phyloP scores from a whole-genome alignment of 495 filamentous ascomycete genomes.

The Pyrenula aspistea region DNA sequence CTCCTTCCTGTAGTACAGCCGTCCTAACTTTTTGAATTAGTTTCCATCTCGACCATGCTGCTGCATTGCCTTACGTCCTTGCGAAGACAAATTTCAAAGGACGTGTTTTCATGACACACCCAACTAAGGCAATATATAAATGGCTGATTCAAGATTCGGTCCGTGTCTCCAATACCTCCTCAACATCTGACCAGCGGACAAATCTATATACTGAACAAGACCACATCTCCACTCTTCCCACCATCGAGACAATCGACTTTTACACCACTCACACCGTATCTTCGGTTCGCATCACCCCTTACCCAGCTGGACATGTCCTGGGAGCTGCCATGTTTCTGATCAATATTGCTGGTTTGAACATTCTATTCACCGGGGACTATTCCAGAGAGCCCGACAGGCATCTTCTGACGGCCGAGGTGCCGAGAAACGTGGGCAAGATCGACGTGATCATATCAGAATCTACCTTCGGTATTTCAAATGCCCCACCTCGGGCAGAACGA shows the following conservation, averaged over 20 bases:
- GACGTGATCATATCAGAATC: conserved; percentile 96
- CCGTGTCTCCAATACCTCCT: conserved; percentile 69
- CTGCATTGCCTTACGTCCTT: conserved; percentile 90
- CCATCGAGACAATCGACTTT: conserved; percentile 96
- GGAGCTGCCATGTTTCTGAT: conserved; percentile 98
- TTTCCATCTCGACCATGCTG: conserved; percentile 97
- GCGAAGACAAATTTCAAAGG: conserved; percentile 96
- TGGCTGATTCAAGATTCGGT: conserved; percentile 97
- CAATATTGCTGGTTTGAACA: conserved; percentile 89
- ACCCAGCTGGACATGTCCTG: conserved; percentile 90
- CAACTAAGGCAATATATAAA: conserved; percentile 98
- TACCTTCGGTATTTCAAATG: conserved; percentile 87
- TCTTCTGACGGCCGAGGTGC: conserved; percentile 82
- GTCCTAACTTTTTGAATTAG: conserved; percentile 29
- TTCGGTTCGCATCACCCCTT: conserved; percentile 90
- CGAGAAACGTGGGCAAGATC: conserved; percentile 62
- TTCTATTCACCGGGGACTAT: conserved; percentile 96
- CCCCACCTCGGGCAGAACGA: conserved; percentile 77
- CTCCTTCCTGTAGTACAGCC: background rate
- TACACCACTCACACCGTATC: conserved; percentile 95
- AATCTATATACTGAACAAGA: conserved; percentile 90
- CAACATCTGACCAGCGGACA: conserved; percentile 57
- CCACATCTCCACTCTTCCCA: conserved; percentile 79
- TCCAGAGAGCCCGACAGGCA: conserved; percentile 89
- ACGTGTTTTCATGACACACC: conserved; percentile 96